phyloP scores from a whole-genome alignment of 768 basidiomycete species.

The Tulasnella sp. region DNA sequence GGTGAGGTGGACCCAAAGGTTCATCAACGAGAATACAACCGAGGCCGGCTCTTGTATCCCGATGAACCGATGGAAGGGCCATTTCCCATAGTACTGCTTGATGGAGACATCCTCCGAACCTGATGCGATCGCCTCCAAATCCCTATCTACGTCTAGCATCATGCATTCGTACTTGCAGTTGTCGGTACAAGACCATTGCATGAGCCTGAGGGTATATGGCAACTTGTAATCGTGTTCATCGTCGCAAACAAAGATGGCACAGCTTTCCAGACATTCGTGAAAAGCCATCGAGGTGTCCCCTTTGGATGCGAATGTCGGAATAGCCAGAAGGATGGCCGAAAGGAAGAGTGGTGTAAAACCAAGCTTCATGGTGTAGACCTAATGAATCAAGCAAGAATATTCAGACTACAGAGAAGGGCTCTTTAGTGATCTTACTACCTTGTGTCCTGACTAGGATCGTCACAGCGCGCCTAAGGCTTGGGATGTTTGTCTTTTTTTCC shows the following conservation, averaged over 20 bases:
- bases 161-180: constrained; percentile 88
- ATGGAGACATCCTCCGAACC: constrained; percentile 28
- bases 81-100: constrained; percentile 90
- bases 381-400: neutral
- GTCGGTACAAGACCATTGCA: constrained; percentile 80
- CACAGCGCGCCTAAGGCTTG: neutral
- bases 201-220: constrained; percentile 51
- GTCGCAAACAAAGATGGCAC: constrained; percentile 38
- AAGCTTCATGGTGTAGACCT: neutral
- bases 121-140: constrained; percentile 32
- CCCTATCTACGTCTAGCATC: constrained; percentile 61
- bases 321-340: neutral
- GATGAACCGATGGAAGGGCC: constrained; percentile 86
- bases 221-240: constrained; percentile 18
- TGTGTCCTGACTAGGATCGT: neutral
- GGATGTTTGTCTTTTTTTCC: neutral
- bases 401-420: neutral
- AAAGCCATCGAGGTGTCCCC: constrained; percentile 56
- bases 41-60: constrained; percentile 94
- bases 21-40: constrained; percentile 80
- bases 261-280: constrained; percentile 43
- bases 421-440: neutral
- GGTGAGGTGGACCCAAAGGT: constrained; percentile 63
- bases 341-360: neutral
- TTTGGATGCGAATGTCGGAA: constrained; percentile 41